Evolutionary conservation across 352 stramenopile species (phyloP), one percentile per base, ranked within the genome.

Genomic region (Phytophthora podocarpi): DNA sequence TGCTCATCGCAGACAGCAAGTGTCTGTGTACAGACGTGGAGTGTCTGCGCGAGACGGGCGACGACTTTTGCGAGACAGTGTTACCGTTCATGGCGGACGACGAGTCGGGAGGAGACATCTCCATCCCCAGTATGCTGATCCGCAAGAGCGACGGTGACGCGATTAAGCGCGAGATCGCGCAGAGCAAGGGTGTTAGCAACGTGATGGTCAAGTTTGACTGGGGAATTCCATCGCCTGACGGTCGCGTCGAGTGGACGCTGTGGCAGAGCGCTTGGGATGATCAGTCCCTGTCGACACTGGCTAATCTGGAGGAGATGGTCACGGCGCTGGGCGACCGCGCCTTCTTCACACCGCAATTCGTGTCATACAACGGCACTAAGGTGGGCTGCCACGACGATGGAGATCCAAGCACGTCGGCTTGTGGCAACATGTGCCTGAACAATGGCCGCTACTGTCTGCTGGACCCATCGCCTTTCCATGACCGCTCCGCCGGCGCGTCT

Each of bases 341-440:
- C 12, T 97, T 95, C 69, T 99, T 99, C 74, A 98, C 96, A 42
- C 97, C 97, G 16, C 93, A 95, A 40, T 98, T 98, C 47, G 97
- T 98, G 28, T 96, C 98, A 60, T 99, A 98, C 78, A 97, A 99
- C 64, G 97, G 96, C 24, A 86, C 94, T 11, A 90, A 87, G 47
- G 90, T 97, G 45, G 89, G 92, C 12, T 99, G 97, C 77, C 78
- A 94, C 57, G 78, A 85, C 26, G 59, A 89, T 23, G 72, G 90
- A 30, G 83, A 78, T 43, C 40, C 68, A 28, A 67, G 54, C 15
- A 60, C 80, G 30, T 81, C 97, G 50, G 80, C 88, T 26, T 99
- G 96, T 70, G 95, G 91, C 58, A 98, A 97, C 70, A 93, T 99
- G 66, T 99, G 97, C 70, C 93, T 98, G 18, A 99, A 99, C 80